Percentiles rank a stretch among this genome's conserved stretches.
These are phyloP conservation scores for Carex myosuroides DNA, from an alignment of 176 grass and related monocot genomes.

Conservation along the genomic window DNA sequence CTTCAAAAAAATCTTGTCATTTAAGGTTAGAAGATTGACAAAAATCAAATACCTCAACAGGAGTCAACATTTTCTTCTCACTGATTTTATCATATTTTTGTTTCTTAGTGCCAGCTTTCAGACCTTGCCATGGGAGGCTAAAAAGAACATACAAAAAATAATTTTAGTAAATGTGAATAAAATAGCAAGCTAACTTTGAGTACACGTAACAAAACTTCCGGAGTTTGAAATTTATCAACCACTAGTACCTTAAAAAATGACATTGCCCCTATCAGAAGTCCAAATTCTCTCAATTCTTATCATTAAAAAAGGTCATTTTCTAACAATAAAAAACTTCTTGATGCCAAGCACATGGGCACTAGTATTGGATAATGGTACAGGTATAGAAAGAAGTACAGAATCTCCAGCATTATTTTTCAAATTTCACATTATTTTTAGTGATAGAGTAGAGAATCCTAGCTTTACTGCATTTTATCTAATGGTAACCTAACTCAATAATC, in stretches of 20 bases:
- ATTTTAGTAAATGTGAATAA: conserved; percentile 25
- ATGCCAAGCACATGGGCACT: background rate
- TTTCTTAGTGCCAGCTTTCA: conserved; percentile 95
- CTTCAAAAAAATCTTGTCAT: background rate
- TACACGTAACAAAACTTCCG: background rate
- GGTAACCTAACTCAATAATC: background rate
- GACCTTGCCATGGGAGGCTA: conserved; percentile 93
- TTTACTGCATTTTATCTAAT: background rate
- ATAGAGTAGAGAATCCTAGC: background rate
- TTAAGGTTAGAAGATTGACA: conserved; percentile 3
- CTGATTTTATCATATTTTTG: conserved; percentile 96
- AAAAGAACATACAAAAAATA: conserved; percentile 26
- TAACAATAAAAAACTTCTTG: background rate
- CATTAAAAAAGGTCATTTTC: background rate
- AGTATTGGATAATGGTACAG: background rate
- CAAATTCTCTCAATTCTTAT: background rate
- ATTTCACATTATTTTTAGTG: background rate
- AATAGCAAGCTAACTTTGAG: background rate
- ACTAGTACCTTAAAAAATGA: background rate
- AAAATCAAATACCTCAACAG: conserved; percentile 59
- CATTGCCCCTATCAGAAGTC: background rate
- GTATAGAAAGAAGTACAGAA: background rate
- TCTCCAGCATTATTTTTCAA: background rate
- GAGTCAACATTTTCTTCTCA: conserved; percentile 98
- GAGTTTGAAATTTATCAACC: background rate